phyloP scores from a whole-genome alignment of 139 green algal species.

The Micractinium sp. region DNA sequence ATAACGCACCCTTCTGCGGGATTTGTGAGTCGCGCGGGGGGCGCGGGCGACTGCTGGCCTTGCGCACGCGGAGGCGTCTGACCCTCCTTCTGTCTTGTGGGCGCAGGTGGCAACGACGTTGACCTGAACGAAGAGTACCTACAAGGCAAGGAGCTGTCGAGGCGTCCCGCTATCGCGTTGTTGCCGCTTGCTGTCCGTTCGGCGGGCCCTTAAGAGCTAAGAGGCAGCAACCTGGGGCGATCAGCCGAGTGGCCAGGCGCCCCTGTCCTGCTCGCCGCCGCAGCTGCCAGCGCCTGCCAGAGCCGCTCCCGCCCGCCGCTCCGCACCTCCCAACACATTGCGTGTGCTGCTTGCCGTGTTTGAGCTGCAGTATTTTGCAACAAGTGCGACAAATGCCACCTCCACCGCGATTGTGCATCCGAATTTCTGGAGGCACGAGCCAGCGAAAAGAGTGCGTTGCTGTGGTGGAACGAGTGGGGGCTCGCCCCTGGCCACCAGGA shows the following conservation, averaged over 20 bases:
- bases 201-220: too few relatives aligned
- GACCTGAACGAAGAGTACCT: not conserved
- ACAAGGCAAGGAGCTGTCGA: not conserved
- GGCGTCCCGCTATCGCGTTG: not conserved
- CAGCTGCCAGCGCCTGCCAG: not conserved
- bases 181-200: not conserved
- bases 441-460: not conserved
- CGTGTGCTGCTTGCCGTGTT: not conserved
- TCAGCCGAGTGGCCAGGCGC: too few relatives aligned
- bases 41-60: not conserved
- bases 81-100: not conserved
- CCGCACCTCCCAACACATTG: not conserved
- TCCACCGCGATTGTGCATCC: not conserved
- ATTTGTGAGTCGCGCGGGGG: not conserved
- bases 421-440: not conserved
- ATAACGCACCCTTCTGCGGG: too few relatives aligned
- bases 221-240: too few relatives aligned
- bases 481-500: too few relatives aligned
- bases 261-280: not conserved
- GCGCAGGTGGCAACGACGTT: not conserved
- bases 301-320: not conserved
- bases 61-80: not conserved
- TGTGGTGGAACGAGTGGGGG: not conserved
- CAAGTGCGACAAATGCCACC: not conserved
- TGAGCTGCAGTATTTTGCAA: constrained; percentile 17